A percentile compares a stretch with the other conserved stretches of the same genome.
Conservation (phyloP, 2,329 filamentous ascomycete species). For the Sarocladium oryzae region DNA sequence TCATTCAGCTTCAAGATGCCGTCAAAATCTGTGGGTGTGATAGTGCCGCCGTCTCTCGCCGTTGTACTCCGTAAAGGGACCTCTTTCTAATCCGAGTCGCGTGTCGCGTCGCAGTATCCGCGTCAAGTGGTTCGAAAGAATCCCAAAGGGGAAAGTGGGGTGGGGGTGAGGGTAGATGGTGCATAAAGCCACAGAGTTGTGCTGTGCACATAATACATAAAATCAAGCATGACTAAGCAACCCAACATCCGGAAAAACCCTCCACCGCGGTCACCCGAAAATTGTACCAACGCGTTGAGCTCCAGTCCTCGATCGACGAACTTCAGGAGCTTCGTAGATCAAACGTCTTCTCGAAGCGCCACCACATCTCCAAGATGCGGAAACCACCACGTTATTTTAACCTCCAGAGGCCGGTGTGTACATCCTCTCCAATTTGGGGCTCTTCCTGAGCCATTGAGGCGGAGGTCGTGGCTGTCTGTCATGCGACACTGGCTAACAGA, state of each 20-base stretch:
- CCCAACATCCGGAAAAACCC: background rate
- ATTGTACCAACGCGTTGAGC: conserved; percentile 9
- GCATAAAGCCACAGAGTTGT: background rate
- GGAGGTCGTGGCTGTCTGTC: background rate
- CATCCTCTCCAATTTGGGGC: background rate
- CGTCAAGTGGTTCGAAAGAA: conserved; percentile 3
- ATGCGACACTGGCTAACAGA: background rate
- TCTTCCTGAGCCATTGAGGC: background rate
- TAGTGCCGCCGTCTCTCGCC: background rate
- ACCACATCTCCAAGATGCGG: conserved; percentile 39
- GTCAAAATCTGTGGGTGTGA: background rate
- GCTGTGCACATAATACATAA: background rate
- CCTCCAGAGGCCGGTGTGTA: conserved; percentile 57
- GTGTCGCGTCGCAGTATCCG: conserved; percentile 4
- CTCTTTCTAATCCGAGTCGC: background rate
- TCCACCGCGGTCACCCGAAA: conserved; percentile 2
- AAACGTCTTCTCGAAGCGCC: conserved; percentile 12
- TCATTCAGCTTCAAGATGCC: background rate
- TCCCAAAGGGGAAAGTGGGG: conserved; percentile 7
- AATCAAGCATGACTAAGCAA: background rate
- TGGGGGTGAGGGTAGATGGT: background rate
- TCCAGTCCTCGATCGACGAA: background rate
- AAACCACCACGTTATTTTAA: conserved; percentile 57
- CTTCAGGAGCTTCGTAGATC: conserved; percentile 4
- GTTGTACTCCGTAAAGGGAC: background rate